Base-by-base conservation (phyloP, 495 filamentous ascomycete species). In the Penicillium herquei region DNA sequence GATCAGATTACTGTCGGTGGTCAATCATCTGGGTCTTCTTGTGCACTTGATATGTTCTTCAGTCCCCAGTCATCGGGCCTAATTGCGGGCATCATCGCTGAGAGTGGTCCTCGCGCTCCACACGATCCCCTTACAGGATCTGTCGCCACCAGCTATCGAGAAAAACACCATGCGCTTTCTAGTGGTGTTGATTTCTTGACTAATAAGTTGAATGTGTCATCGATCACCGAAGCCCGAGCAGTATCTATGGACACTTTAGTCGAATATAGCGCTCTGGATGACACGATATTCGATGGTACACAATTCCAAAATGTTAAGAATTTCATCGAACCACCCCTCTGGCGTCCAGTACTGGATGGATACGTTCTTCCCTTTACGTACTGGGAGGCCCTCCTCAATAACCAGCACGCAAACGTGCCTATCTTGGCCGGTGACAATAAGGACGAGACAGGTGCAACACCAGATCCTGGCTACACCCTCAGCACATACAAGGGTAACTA, bases 21-120 rank as follows among this genome's bases (percentile, higher is more conserved):
- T n/a, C 70, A 74, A 33, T 77, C 71, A 9, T 78, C 80, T 7
- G 78, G 81, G n/a, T 81, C 68, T 37, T 77, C 78, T 26, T 72
- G 68, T 18, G 77, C 58, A 12, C 39, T 61, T 34, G 44, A 53
- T 18, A 46, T 48, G 31, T 54, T 57, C 49, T 61, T 43, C 35
- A 61, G 58, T 26, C 58, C 58, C 31, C 44, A 56, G 30, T 40
- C 37, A 3, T 42, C 40, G 6, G 49, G 44, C 3, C 34, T 56
- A 12, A 42, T 51, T 39, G 17, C 42, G 2, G 58, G 58, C 5
- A 45, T 57, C 9, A 61, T 61, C 39, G 35, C 58, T 10, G 58
- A 61, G 21, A 61, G 54, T 50, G 58, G 58, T 50, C 53, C 58
- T 11, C 53, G 53, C 17, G 49, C 49, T 0, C 49, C 54, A 7